phyloP scores from a whole-genome alignment of 306 rosid species.

The Quercus cerris region DNA sequence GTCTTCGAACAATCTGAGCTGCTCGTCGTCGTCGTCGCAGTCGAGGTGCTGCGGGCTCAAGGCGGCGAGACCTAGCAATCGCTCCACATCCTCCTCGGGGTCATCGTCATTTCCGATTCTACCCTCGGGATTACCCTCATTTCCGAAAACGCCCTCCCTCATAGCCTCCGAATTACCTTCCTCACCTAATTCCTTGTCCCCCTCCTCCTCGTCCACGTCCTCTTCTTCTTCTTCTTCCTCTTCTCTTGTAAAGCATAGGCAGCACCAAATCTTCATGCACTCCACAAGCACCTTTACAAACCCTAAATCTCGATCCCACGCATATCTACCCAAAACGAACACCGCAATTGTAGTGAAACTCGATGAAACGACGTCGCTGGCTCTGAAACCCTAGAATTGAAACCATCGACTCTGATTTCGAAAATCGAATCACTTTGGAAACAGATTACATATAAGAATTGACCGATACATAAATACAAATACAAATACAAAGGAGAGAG shows the following conservation, averaged over 20 bases:
- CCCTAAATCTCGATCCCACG: slow-evolving; percentile 54
- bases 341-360: slow-evolving; percentile 20
- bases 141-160: slow-evolving; percentile 40
- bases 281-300: slow-evolving; percentile 28
- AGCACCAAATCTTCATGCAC: slow-evolving; percentile 87
- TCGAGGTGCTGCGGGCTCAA: too few relatives aligned
- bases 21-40: slow-evolving; percentile 1
- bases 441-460: not conserved
- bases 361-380: not conserved
- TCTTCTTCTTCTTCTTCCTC: slow-evolving; percentile 27
- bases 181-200: slow-evolving; percentile 11
- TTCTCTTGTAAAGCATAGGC: slow-evolving; percentile 64
- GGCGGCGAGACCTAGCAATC: slow-evolving; percentile 10
- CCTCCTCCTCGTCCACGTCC: too few relatives aligned
- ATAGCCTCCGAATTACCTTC: slow-evolving; percentile 20
- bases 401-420: not conserved
- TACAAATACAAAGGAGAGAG: not conserved
- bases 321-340: slow-evolving; percentile 32
- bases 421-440: not conserved
- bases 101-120: slow-evolving; percentile 31
- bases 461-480: not conserved
- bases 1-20: slow-evolving; percentile 34
- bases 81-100: slow-evolving; percentile 9
- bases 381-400: slow-evolving; percentile 54
- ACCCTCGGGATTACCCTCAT: slow-evolving; percentile 26